Percentiles rank a stretch among this genome's conserved stretches.
These are phyloP conservation scores for Metschnikowia picachoensis DNA, from an alignment of 805 yeast species.

Conservation along the genomic window DNA sequence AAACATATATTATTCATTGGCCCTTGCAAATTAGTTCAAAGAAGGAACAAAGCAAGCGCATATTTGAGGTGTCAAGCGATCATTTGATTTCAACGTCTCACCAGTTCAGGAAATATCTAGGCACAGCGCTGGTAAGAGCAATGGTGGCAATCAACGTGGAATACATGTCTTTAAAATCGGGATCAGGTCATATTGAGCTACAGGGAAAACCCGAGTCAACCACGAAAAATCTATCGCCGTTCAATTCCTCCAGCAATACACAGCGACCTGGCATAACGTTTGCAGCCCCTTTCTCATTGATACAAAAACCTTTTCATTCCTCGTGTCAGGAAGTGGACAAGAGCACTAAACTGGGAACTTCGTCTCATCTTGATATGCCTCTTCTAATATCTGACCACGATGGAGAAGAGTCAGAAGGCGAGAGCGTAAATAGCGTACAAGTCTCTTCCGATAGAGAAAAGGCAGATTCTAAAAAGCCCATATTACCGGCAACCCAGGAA, in stretches of 20 bases:
- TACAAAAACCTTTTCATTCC: not conserved
- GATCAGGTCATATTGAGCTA: constrained; percentile 7
- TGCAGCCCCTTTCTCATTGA: no score
- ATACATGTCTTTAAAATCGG: constrained; percentile 5
- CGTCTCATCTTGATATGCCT: constrained; percentile 28
- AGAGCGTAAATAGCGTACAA: constrained; percentile 16
- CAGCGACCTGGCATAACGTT: no score
- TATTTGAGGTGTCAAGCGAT: not conserved
- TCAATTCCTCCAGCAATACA: not conserved
- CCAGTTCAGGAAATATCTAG: not conserved
- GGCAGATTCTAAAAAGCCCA: not conserved
- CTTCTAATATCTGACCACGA: constrained; percentile 30
- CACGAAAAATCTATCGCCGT: no score
- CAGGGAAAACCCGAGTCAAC: not conserved
- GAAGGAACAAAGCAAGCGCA: constrained; percentile 7
- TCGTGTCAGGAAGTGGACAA: not conserved
- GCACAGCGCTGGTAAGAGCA: constrained; percentile 2
- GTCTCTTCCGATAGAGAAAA: not conserved
- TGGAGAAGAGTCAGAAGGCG: constrained; percentile 29
- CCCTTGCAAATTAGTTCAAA: constrained; percentile 5
- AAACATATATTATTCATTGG: not conserved
- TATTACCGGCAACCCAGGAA: constrained; percentile 18
- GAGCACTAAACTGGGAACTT: constrained; percentile 6
- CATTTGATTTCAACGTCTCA: not conserved
- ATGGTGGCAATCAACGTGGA: constrained; percentile 14